Base-by-base conservation (phyloP, 306 rosid species). In the Cucurbita argyrosperma region DNA sequence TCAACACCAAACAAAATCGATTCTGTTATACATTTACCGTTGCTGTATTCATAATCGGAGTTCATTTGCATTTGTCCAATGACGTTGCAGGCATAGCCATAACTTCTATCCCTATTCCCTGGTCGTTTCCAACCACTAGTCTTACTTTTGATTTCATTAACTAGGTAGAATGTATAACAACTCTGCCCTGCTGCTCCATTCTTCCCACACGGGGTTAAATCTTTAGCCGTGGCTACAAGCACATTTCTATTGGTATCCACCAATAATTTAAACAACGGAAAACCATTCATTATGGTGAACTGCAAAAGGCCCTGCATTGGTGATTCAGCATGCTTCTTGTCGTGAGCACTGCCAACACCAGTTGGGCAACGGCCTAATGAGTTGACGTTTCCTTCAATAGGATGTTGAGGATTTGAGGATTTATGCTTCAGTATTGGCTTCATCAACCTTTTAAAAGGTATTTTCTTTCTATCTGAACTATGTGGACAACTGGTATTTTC, bases 61-160 rank as follows among this genome's bases (percentile, higher is more conserved):
- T 78, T 72, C 71, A 85, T 77, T 85, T 80, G 90, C 98, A 94
- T 94, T 79, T 90, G 89, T 40, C 95, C 97, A 39, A 85, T 81
- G 45, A 85, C 79, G 62, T 84, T 89, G 84, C 90, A 94, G 11
- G 37, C 91, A 80, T 82, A 94, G 59, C 83, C 87, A 71, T 79
- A 78, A 50, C 75, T 83, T 78, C 84, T 87, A 64, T 77, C 92
- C 78, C 81, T 90, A 69, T 79, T 83, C 84, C 90, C 87, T 35
- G 83, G 89, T 69, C 79, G 86, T 21, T 74, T 85, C 98, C 97
- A 94, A 72, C 88, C 82, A 61, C 97, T 83, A n/a, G 72, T 82
- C 77, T 85, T 90, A 79, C 82, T 88, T 88, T 89, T 94, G 6
- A 88, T 79, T 86, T 94, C 96, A 72, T 90, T 83, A 50, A 94